Percentiles rank a stretch among this genome's conserved stretches.
phyloP scores from a whole-genome alignment of 1,139 yeast genomes.

The Zygotorulaspora mrakii region DNA sequence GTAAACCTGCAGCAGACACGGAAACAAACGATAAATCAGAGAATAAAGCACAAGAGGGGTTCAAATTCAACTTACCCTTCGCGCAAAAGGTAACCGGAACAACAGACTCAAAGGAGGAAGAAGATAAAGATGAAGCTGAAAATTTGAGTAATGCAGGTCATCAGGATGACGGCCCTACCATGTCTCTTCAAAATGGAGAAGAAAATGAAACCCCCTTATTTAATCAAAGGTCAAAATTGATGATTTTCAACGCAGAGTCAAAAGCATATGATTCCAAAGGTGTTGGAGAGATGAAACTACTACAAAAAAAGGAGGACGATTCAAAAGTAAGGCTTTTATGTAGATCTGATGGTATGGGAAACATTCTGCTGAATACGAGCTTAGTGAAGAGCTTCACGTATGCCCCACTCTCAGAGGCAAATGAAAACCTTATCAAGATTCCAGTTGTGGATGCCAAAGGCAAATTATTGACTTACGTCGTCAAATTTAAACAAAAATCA shows the following conservation, averaged over 20 bases:
- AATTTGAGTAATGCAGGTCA: constrained; percentile 49
- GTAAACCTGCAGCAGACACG: constrained; percentile 23
- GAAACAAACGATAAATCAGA: not conserved
- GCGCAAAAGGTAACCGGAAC: constrained; percentile 19
- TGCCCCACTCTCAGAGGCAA: constrained; percentile 49
- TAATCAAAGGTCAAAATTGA: constrained; percentile 68
- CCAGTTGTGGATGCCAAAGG: constrained; percentile 51
- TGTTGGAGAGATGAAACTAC: constrained; percentile 74
- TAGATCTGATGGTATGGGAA: constrained; percentile 84
- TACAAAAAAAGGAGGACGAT: constrained; percentile 52
- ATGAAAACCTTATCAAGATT: constrained; percentile 49
- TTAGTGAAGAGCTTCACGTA: constrained; percentile 53
- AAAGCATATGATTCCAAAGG: constrained; percentile 61
- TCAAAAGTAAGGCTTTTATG: constrained; percentile 67
- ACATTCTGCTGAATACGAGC: constrained; percentile 68
- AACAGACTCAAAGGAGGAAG: constrained; percentile 13
- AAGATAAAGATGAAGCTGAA: constrained; percentile 27
- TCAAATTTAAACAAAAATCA: constrained; percentile 65
- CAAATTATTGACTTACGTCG: constrained; percentile 55
- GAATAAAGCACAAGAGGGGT: constrained; percentile 26
- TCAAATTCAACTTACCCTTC: constrained; percentile 35
- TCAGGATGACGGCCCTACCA: constrained; percentile 46
- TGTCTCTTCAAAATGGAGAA: constrained; percentile 70
- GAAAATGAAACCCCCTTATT: constrained; percentile 68
- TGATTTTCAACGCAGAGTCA: constrained; percentile 53